phyloP scores from a whole-genome alignment of 1,284 basidiomycete species.

The Leucoagaricus sp. region DNA sequence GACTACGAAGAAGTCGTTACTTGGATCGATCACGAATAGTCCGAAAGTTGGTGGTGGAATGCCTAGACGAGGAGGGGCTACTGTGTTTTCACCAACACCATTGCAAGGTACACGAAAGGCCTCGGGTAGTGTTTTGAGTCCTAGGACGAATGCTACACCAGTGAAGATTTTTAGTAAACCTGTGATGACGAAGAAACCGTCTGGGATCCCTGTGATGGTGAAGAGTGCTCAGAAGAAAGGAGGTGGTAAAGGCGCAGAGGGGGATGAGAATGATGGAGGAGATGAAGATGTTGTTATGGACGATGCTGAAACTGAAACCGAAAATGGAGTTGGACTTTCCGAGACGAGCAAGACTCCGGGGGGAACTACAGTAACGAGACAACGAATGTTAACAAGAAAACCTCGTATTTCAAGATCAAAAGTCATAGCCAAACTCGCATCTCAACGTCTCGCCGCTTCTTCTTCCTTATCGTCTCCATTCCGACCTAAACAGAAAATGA shows the following conservation, averaged over 20 bases:
- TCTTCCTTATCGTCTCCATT: no score
- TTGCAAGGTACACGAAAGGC: no score
- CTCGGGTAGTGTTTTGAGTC: no score
- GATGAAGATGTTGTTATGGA: slow-evolving; percentile 34
- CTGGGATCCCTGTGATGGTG: slow-evolving; percentile 31
- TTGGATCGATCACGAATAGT: slow-evolving; percentile 52
- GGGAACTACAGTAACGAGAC: slow-evolving; percentile 22
- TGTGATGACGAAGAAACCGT: slow-evolving; percentile 34
- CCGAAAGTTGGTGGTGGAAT: slow-evolving; percentile 19
- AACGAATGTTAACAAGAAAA: slow-evolving; percentile 50
- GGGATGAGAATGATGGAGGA: no score
- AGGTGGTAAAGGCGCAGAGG: neutral
- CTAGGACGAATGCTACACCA: slow-evolving; percentile 3
- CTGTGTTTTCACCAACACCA: no score
- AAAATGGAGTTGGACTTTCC: neutral
- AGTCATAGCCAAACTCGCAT: slow-evolving; percentile 72
- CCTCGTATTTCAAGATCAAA: slow-evolving; percentile 78
- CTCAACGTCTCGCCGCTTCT: slow-evolving; percentile 54
- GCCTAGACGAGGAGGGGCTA: no score
- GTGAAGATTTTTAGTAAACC: slow-evolving; percentile 58
- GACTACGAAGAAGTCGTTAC: slow-evolving; percentile 21
- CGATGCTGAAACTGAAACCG: neutral
- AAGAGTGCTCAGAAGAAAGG: neutral
- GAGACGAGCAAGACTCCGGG: neutral
- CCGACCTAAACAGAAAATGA: no score